These are phyloP conservation scores for Rosa hybrid DNA, from an alignment of 331 rosid species.

Conservation along the genomic window DNA sequence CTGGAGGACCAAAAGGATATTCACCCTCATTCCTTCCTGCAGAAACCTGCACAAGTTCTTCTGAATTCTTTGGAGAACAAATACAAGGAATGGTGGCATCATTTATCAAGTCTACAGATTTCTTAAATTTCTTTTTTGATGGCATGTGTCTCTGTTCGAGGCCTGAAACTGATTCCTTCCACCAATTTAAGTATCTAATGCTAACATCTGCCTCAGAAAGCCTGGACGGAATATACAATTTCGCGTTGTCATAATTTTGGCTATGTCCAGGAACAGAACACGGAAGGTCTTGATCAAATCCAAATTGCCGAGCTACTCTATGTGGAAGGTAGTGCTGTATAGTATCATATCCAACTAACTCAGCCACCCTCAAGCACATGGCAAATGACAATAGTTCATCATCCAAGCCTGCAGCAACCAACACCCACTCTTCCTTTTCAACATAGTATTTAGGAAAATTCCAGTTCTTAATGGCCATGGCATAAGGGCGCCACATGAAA, in stretches of 20 bases:
- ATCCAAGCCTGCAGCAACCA: constrained; percentile 5
- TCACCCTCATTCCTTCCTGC: not conserved
- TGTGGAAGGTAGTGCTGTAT: constrained; percentile 26
- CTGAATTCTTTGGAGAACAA: not conserved
- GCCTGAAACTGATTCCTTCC: constrained; percentile 30
- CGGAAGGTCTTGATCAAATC: constrained; percentile 35
- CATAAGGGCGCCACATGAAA: constrained; percentile 36
- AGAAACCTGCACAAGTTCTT: not conserved
- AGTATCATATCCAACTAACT: constrained; percentile 24
- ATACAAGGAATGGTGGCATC: not conserved
- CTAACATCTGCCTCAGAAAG: constrained; percentile 40
- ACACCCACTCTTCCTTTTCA: constrained; percentile 6
- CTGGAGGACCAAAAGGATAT: not conserved
- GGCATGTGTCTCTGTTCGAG: not conserved
- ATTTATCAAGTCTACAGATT: not conserved
- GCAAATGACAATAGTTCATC: constrained; percentile 15
- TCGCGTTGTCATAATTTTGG: not conserved
- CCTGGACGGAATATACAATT: constrained; percentile 42
- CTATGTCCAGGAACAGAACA: not conserved
- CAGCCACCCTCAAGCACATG: constrained; percentile 15
- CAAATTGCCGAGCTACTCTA: constrained; percentile 37
- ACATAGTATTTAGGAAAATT: not conserved
- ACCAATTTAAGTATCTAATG: constrained; percentile 44
- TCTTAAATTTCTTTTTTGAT: not conserved
- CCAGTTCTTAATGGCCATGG: constrained; percentile 5